Evolutionary conservation across 2,329 filamentous ascomycete genomes (phyloP), one percentile per base, ranked within the genome.

Genomic region (Xylariales sp.): DNA sequence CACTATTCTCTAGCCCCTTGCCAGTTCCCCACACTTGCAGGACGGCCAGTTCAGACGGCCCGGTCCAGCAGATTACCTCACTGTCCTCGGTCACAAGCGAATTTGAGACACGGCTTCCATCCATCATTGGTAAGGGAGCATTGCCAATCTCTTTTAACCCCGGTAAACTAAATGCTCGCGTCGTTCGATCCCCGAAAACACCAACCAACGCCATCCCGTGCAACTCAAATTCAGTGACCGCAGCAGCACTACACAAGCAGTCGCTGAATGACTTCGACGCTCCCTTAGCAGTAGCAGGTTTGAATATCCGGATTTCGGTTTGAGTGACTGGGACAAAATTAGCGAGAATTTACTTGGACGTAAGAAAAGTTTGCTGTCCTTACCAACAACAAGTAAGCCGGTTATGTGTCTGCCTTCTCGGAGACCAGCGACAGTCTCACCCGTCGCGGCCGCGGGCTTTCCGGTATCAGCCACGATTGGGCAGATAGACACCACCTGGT

Each of bases 261-360:
- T 93, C 90, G 74, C 97, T 94, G 81, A 96, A 98, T 1, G 90
- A 89, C 74, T 96, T 97, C 63, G 94, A 93, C 0, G 95, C 94
- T n/a, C 95, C 96, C 80, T 97, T 98, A 23, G 90, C 86, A 0
- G 88, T 88, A 2, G 93, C 90, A 0, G 96, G 95, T 71, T 90
- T 93, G 84, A 97, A 97, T 56, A 99, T 89, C 64, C 94, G 89
- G n/a, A 90, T 91, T 73, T 94, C 93, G 1, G 90, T 93, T 78
- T 86, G 83, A 0, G 86, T 88, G 0, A 86, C 79, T 95, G 18
- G 2, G 3, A 41, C 30, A 58, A 63, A 71, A 81, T 78, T 64
- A 64, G 55, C 34, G 14, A 18, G 43, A 1, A 16, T n/a, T 48
- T n/a, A 34, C 30, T 12, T 10, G 7, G 3, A 28, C 6, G 14